Evolutionary conservation across 352 stramenopile genomes (phyloP), one percentile per base, ranked within the genome.

Genomic region (Globisporangium spinosum): DNA sequence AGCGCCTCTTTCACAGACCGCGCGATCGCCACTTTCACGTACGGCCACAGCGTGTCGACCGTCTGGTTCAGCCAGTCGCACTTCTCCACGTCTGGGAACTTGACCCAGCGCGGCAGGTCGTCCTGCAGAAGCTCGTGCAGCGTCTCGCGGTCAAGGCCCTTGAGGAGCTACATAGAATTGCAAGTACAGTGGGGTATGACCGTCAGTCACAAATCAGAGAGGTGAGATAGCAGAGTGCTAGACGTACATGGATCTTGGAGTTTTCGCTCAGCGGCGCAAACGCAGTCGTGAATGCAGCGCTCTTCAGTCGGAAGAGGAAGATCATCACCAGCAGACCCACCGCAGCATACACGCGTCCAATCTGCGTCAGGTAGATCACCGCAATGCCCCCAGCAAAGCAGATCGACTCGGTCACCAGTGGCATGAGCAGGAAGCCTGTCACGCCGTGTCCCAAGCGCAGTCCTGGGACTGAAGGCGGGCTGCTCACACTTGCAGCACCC

Each of bases 21-120:
- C 32, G 76, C 76, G 53, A 77, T 69, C 13, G 76, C 76, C 58
- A 80, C 69, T 49, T 83, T 83, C 43, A 80, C 72, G 58, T 83
- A 83, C 45, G 76, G 76, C 76, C 76, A 83, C 40, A 83, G 64
- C n/a, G 76, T 76, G n/a, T 77, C 74, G 63, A 83, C 55, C 2
- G 58, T 74, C 60, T 80, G 61, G 57, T 83, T 83, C 15, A 83
- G 64, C 76, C 76, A 83, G 40, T 83, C 76, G 58, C 74, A 80
- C 55, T 80, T 83, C 64, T 83, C 76, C 6, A 83, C 74, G 29
- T 83, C 76, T 0, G 76, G 76, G 55, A 79, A 83, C 51, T 80
- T 83, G 54, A 83, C 74, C 76, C 76, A 83, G 7, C 74, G 66
- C 29, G 76, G 76, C 17, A 83, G 59, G 61, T 83, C 74, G 5